Conservation (phyloP, 768 basidiomycete genomes). For the Rhodosporidiobolus odoratus region DNA sequence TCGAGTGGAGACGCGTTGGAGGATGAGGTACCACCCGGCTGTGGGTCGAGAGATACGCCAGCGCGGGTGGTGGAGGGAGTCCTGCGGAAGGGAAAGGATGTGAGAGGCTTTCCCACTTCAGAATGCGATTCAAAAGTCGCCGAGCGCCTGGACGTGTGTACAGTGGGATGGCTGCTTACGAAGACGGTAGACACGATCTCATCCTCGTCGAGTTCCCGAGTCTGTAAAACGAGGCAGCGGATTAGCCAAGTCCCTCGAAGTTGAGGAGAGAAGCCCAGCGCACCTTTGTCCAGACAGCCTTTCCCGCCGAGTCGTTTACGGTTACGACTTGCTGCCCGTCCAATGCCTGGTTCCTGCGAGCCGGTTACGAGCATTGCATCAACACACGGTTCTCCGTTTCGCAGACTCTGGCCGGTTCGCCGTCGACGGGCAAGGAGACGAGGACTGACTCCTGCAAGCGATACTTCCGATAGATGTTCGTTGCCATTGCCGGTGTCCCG, state of each 20-base stretch:
- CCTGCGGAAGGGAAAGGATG: not conserved
- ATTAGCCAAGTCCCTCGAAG: not conserved
- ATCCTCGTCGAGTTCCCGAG: slow-evolving; percentile 13
- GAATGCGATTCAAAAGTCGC: too few species aligned
- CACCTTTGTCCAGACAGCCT: slow-evolving; percentile 18
- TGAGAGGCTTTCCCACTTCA: too few species aligned
- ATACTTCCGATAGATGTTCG: too few species aligned
- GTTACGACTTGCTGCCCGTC: not conserved
- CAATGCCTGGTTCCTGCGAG: not conserved
- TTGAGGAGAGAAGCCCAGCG: not conserved
- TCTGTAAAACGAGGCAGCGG: not conserved
- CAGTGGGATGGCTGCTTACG: not conserved
- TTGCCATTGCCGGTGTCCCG: too few species aligned
- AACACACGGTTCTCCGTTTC: too few species aligned
- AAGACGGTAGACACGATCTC: slow-evolving; percentile 26
- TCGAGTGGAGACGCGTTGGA: not conserved
- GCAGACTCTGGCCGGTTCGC: too few species aligned
- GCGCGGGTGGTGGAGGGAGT: slow-evolving; percentile 16
- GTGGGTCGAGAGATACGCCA: slow-evolving; percentile 12
- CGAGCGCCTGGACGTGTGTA: too few species aligned
- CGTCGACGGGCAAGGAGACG: too few species aligned
- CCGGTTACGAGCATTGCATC: too few species aligned
- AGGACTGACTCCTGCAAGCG: too few species aligned
- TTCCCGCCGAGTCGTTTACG: slow-evolving; percentile 2
- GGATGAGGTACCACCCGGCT: slow-evolving; percentile 13